Evolutionary conservation across 2,329 filamentous ascomycete species (phyloP).

Genomic region (Nemania sp.): DNA sequence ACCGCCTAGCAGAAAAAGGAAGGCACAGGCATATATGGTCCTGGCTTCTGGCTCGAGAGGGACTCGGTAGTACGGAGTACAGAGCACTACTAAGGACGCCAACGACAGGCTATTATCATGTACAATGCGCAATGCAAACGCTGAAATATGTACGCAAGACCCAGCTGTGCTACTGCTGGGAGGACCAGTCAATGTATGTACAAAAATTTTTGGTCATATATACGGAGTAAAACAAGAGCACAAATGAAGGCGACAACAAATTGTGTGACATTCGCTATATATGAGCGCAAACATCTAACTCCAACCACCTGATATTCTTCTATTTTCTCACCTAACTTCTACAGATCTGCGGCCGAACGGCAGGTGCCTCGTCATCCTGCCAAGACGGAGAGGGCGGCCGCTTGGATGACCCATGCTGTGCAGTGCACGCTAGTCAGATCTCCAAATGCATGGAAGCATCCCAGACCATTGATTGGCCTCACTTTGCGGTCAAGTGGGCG

Average conservation of each 20-base stretch:
- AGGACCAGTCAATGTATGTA: too few relatives aligned
- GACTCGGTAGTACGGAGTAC: background rate
- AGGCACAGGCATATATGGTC: too few relatives aligned
- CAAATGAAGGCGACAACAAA: constrained; percentile 10
- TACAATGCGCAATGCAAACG: constrained; percentile 13
- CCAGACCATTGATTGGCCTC: constrained; percentile 9
- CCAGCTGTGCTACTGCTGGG: too few relatives aligned
- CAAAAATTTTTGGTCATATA: too few relatives aligned
- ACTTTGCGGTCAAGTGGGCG: background rate
- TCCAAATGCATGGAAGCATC: constrained; percentile 1
- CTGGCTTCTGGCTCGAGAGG: too few relatives aligned
- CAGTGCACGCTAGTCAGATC: background rate
- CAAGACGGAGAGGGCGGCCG: background rate
- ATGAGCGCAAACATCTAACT: constrained; percentile 24
- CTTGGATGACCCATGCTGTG: background rate
- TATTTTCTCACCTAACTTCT: background rate
- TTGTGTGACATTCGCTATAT: constrained; percentile 11
- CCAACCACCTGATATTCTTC: constrained; percentile 38
- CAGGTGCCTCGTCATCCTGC: constrained; percentile 30
- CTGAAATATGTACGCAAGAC: too few relatives aligned
- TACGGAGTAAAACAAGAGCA: too few relatives aligned
- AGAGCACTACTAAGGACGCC: too few relatives aligned
- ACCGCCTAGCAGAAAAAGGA: background rate
- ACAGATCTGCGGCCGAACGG: constrained; percentile 11
- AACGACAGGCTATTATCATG: too few relatives aligned